These are phyloP conservation scores for Amauroascus niger DNA, from an alignment of 2,329 filamentous ascomycete species.

Conservation along the genomic window DNA sequence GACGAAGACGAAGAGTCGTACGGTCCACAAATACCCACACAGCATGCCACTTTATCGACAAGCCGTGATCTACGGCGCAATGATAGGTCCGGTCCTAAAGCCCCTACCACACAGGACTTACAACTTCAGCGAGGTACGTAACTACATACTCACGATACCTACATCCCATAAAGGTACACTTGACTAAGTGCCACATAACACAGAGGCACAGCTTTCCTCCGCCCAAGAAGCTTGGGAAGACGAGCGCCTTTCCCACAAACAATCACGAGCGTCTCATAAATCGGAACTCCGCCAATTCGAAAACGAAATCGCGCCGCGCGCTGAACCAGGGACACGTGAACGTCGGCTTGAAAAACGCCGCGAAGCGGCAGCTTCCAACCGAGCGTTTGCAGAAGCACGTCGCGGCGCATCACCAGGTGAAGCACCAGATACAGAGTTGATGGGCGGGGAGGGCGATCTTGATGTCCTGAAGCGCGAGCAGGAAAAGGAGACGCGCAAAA, in stretches of 20 bases:
- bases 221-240: conserved; percentile 52
- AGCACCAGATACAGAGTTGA: conserved; percentile 63
- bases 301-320: conserved; percentile 73
- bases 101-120: conserved; percentile 67
- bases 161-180: neutral
- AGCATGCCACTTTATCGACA: neutral
- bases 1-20: conserved; percentile 54
- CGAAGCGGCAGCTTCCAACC: conserved; percentile 61
- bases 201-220: conserved; percentile 34
- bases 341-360: conserved; percentile 76
- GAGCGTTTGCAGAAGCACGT: conserved; percentile 55
- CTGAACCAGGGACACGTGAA: conserved; percentile 73
- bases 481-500: conserved; percentile 58
- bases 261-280: conserved; percentile 44
- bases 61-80: conserved; percentile 4
- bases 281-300: conserved; percentile 27
- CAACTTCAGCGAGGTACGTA: conserved; percentile 42
- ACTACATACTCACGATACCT: neutral
- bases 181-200: conserved; percentile 15
- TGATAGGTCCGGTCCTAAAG: conserved; percentile 44
- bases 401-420: conserved; percentile 50
- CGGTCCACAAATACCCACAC: conserved; percentile 42
- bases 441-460: conserved; percentile 56
- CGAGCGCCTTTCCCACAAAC: conserved; percentile 59
- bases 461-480: conserved; percentile 59